phyloP scores from a whole-genome alignment of 176 grass and related monocot genomes.

The Oryza meridionalis region DNA sequence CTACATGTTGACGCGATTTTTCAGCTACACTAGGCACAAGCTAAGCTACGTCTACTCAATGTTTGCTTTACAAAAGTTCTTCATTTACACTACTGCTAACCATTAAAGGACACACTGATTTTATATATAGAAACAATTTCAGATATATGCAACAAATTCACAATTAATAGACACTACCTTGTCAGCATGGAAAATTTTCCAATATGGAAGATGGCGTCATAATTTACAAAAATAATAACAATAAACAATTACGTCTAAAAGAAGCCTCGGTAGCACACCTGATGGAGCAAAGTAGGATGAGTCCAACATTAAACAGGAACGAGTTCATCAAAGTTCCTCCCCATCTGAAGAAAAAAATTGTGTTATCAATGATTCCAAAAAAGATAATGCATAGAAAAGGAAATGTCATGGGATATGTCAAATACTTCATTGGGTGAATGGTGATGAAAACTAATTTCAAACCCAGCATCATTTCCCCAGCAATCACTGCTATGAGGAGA shows the following conservation, averaged over 20 bases:
- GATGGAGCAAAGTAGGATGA: slow-evolving; percentile 98
- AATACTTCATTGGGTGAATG: slow-evolving; percentile 99
- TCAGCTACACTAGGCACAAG: too few relatives aligned
- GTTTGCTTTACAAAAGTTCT: not conserved
- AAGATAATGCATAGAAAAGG: not conserved
- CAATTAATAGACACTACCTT: not conserved
- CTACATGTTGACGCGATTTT: too few relatives aligned
- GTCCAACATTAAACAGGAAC: slow-evolving; percentile 95
- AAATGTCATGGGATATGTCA: slow-evolving; percentile 7
- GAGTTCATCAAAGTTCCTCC: slow-evolving; percentile 98
- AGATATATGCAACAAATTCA: not conserved
- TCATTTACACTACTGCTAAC: slow-evolving; percentile 7
- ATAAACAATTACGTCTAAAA: slow-evolving; percentile 12
- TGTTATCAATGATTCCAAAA: slow-evolving; percentile 31
- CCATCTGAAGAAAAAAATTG: slow-evolving; percentile 75
- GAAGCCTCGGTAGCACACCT: slow-evolving; percentile 56
- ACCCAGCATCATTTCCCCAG: slow-evolving; percentile 98
- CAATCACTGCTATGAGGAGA: slow-evolving; percentile 95
- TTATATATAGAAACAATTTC: not conserved
- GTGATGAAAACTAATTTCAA: slow-evolving; percentile 98
- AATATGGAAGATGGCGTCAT: not conserved
- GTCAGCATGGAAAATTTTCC: not conserved
- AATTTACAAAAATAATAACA: not conserved
- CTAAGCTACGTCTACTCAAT: not conserved
- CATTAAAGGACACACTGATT: not conserved